These are phyloP conservation scores for Porcisia deanei DNA, from an alignment of 208 protist genomes.

Conservation along the genomic window DNA sequence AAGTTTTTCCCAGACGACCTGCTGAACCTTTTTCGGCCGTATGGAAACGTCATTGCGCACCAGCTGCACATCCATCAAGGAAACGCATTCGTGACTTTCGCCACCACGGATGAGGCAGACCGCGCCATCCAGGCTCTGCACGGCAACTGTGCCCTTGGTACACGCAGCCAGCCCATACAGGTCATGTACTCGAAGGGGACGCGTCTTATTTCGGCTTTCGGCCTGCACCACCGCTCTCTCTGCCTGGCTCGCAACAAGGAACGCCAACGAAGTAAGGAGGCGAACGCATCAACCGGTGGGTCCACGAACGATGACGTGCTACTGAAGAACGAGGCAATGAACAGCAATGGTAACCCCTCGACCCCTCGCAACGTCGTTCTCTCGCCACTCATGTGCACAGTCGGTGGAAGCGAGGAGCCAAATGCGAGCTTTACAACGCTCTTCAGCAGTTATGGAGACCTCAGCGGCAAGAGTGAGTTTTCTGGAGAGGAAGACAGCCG, in stretches of 20 bases:
- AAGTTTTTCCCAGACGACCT: constrained; percentile 53
- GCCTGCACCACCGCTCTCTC: constrained; percentile 44
- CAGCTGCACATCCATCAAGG: constrained; percentile 45
- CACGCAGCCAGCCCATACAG: constrained; percentile 63
- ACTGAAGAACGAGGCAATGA: not conserved
- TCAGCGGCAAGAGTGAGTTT: constrained; percentile 17
- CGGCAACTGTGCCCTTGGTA: constrained; percentile 54
- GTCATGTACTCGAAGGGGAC: constrained; percentile 72
- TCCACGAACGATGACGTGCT: not conserved
- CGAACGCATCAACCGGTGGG: not conserved
- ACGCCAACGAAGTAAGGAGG: constrained; percentile 11
- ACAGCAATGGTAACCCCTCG: constrained; percentile 2
- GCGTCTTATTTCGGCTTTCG: constrained; percentile 62
- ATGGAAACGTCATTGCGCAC: constrained; percentile 38
- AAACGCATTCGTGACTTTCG: constrained; percentile 74
- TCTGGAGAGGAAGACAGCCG: constrained; percentile 20
- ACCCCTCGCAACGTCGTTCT: constrained; percentile 1
- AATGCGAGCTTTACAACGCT: constrained; percentile 15
- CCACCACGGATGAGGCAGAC: constrained; percentile 65
- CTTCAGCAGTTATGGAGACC: constrained; percentile 11
- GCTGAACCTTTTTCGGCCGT: constrained; percentile 37
- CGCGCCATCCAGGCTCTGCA: constrained; percentile 69
- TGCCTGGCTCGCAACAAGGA: constrained; percentile 29
- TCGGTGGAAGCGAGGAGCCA: not conserved
- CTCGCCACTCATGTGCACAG: constrained; percentile 5